A percentile compares a stretch with the other conserved stretches of the same genome.
These are phyloP conservation scores for Tuber brumale DNA, from an alignment of 495 filamentous ascomycete genomes.

Conservation along the genomic window DNA sequence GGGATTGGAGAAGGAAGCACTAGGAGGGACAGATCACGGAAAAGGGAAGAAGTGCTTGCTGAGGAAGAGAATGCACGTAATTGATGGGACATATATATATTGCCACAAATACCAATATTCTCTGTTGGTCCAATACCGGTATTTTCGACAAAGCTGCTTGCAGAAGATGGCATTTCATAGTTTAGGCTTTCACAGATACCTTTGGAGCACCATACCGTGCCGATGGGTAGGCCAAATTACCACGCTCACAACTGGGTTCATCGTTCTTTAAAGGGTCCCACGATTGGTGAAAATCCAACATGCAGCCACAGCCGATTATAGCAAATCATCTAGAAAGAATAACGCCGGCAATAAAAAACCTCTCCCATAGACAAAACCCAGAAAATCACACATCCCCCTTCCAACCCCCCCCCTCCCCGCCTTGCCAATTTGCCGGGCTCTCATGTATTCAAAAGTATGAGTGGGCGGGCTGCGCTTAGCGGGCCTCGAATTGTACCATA, in stretches of 20 bases:
- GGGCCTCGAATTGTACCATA: slow-evolving; percentile 99
- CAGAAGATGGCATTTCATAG: not conserved
- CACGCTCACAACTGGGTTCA: not conserved
- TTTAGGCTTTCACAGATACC: not conserved
- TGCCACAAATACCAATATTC: not conserved
- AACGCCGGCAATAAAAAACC: not conserved
- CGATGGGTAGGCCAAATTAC: not conserved
- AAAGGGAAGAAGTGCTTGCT: slow-evolving; percentile 8
- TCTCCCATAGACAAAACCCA: not conserved
- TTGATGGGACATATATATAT: not conserved
- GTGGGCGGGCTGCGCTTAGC: slow-evolving; percentile 46
- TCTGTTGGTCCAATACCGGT: not conserved
- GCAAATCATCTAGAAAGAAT: not conserved
- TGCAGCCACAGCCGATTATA: not conserved
- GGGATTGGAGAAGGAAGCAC: slow-evolving; percentile 14
- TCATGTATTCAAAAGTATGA: not conserved
- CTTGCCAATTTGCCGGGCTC: not conserved
- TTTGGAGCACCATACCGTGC: not conserved
- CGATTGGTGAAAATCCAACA: not conserved
- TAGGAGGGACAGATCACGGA: slow-evolving; percentile 18
- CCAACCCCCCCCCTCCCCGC: not conserved
- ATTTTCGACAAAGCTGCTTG: not conserved
- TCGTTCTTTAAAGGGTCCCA: not conserved
- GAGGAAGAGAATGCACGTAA: slow-evolving; percentile 1
- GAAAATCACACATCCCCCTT: not conserved